Evolutionary conservation across 2,329 filamentous ascomycete species (phyloP).

Genomic region (Calonectria pauciramosa): DNA sequence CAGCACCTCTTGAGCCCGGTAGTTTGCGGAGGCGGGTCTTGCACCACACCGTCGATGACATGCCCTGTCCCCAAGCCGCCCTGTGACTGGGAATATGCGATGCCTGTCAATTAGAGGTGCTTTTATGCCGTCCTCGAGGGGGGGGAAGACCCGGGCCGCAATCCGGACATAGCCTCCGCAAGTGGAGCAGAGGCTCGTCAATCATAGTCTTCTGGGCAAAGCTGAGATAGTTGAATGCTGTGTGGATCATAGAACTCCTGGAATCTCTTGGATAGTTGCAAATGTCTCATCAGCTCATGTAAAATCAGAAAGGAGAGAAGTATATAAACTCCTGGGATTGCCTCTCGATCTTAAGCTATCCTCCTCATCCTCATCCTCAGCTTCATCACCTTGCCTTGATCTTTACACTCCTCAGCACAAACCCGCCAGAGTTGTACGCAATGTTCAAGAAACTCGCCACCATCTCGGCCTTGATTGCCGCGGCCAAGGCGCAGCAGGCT

Average conservation of each 20-base stretch:
- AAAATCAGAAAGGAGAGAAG: not conserved
- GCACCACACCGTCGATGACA: not conserved
- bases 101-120: not conserved
- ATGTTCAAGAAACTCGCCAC: slow-evolving; percentile 50
- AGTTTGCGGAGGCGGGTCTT: not conserved
- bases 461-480: slow-evolving; percentile 45
- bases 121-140: not conserved
- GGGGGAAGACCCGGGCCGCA: slow-evolving; percentile 23
- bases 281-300: not conserved
- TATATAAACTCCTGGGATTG: slow-evolving; percentile 22
- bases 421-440: slow-evolving; percentile 29
- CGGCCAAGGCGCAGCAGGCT: slow-evolving; percentile 61
- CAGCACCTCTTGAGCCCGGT: not conserved
- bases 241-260: not conserved
- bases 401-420: slow-evolving; percentile 7
- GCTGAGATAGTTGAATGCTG: slow-evolving; percentile 1
- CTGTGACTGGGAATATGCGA: not conserved
- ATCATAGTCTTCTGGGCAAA: not conserved
- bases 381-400: not conserved
- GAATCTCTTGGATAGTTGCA: not conserved
- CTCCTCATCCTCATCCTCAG: slow-evolving; percentile 1
- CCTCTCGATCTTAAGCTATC: not conserved
- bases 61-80: slow-evolving; percentile 7
- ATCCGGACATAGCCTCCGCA: slow-evolving; percentile 20
- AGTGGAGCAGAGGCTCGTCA: slow-evolving; percentile 8